Conservation (phyloP, 371 early-diverging fungal species). For the Nosema muscidifuracis region DNA sequence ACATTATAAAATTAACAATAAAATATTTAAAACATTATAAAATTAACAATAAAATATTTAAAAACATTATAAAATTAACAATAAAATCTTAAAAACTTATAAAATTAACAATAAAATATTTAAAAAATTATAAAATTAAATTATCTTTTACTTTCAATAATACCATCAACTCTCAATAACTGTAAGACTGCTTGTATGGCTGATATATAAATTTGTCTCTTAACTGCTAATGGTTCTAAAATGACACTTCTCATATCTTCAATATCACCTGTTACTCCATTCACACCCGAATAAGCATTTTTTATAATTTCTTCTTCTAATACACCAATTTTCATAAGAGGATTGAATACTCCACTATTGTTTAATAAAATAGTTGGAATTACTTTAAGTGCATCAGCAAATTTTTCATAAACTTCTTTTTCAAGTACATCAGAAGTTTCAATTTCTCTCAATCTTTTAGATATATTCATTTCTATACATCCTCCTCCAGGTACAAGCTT, state of each 20-base stretch:
- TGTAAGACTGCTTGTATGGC: slow-evolving; percentile 77
- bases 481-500: slow-evolving; percentile 92
- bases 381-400: slow-evolving; percentile 87
- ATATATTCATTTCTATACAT: slow-evolving; percentile 96
- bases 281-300: slow-evolving; percentile 73
- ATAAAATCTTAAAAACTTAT: no score
- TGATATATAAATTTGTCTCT: slow-evolving; percentile 94
- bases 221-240: slow-evolving; percentile 97
- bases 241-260: slow-evolving; percentile 89
- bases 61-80: no score
- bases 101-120: no score
- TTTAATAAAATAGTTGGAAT: slow-evolving; percentile 93
- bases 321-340: slow-evolving; percentile 81
- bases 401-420: slow-evolving; percentile 58
- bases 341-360: slow-evolving; percentile 75
- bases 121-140: no score
- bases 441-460: slow-evolving; percentile 9
- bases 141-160: slow-evolving; percentile 55
- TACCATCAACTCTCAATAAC: slow-evolving; percentile 63
- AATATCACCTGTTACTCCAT: slow-evolving; percentile 84
- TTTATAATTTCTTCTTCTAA: slow-evolving; percentile 89
- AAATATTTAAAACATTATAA: no score
- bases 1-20: no score
- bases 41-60: no score
- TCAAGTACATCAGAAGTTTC: slow-evolving; percentile 28